Base-by-base conservation (phyloP, 202 grass and related monocot genomes). In the Zoysia matrella region DNA sequence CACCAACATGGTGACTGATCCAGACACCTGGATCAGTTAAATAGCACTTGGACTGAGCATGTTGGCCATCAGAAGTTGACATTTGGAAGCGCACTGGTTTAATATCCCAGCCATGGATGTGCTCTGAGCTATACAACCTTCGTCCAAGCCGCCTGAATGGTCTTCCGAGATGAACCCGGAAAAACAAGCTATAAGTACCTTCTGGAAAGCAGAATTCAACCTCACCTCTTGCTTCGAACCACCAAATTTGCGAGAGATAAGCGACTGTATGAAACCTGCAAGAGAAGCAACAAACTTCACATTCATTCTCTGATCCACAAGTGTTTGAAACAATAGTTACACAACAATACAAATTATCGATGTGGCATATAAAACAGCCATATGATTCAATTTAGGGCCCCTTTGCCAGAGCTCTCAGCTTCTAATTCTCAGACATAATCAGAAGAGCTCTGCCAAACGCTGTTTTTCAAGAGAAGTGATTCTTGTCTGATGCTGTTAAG, bases 91-190 rank as follows among this genome's bases (percentile, higher is more conserved):
- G 64, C 69, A 92, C 93, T 2, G 96, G 92, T 75, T 89, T 99
- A 64, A 99, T 67, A 42, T 96, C 96, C 96, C 96, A 96, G 5
- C 93, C 96, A 8, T 96, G 96, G 62, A 99, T 60, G 74, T 92
- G 79, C 58, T 96, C 91, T 0, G 85, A 60, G 64, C 84, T 92
- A 69, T 83, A 99, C 76, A 85, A 72, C 13, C 87, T 74, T 18
- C 89, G 80, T 12, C 93, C 91, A 39, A 92, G 83, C 30, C 91
- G 83, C 74, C 75, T 96, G 8, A 74, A 90, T 58, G 91, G 88
- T 63, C 90, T 88, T 2, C 96, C 96, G 2, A 99, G 80, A 81
- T 94, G 87, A 81, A 99, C 78, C 0, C 93, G 83, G 72, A 96
- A 99, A 52, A 86, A 96, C 42, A 99, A 30, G 81, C 89, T 96